Conservation (phyloP, 1,284 basidiomycete genomes). For the Ustilago vetiveriae region DNA sequence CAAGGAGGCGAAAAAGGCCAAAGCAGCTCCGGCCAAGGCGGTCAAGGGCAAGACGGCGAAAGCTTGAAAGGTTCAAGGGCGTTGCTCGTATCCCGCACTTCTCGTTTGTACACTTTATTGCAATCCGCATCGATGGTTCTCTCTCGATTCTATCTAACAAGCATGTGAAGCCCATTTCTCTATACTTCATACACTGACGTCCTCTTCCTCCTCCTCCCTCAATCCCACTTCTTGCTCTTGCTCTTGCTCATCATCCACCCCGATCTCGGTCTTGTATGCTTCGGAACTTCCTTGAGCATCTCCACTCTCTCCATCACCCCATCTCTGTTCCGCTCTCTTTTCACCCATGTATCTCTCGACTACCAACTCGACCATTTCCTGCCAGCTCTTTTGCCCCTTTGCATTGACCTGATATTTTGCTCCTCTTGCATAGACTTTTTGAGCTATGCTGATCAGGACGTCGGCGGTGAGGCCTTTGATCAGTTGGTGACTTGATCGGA, state of each 20-base stretch:
- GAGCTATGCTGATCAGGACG: constrained; percentile 36
- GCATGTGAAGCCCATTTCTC: too few relatives aligned
- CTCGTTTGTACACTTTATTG: not conserved
- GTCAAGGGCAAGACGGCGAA: constrained; percentile 23
- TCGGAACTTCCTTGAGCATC: constrained; percentile 43
- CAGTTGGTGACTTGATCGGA: constrained; percentile 34
- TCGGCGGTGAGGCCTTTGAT: constrained; percentile 52
- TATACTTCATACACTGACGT: not conserved
- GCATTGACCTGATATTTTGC: constrained; percentile 24
- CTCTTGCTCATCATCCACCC: constrained; percentile 32
- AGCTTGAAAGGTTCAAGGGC: not conserved
- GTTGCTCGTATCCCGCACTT: not conserved
- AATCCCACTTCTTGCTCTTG: too few relatives aligned
- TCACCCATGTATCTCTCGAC: constrained; percentile 25
- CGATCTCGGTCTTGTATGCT: constrained; percentile 32
- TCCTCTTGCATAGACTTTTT: constrained; percentile 11
- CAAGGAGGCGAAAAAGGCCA: too few relatives aligned
- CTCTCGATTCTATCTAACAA: too few relatives aligned
- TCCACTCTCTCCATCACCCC: constrained; percentile 52
- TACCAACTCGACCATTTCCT: constrained; percentile 39
- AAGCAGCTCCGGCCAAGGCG: too few relatives aligned
- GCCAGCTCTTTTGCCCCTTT: constrained; percentile 29
- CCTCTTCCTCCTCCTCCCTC: not conserved
- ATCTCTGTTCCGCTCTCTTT: constrained; percentile 27
- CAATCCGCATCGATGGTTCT: too few relatives aligned